Evolutionary conservation across 2,329 filamentous ascomycete species (phyloP), one percentile per base, ranked within the genome.

Genomic region (Calycina herbarum): DNA sequence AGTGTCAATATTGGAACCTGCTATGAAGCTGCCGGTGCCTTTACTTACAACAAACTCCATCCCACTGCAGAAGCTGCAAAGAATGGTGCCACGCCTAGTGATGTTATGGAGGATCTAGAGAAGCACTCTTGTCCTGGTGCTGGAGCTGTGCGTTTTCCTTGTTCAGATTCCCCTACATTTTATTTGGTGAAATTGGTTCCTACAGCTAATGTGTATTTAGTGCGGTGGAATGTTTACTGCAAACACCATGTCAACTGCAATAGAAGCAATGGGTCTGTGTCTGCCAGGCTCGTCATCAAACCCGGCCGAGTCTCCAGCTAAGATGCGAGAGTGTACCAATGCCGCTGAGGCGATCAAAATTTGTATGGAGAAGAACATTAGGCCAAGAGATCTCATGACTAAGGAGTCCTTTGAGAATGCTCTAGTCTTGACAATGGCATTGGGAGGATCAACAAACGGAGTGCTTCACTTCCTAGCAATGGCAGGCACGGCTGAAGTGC

Each of bases 1-100:
- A 85, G 87, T 29, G 89, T 97, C 82, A 97, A 97, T 78, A 92
- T 97, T 70, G 90, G 88, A 45, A 94, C 90, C 5, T 96, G 92
- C 76, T 95, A 94, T 76, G 94, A 97, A 78, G 93, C 92, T 0
- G 85, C 91, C 15, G 94, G 94, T 6, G 93, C 93, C 11, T 92
- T 90, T 76, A 82, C 86, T 38, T 97, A 96, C 77, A 87, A 90
- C 72, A 88, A 84, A 13, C 84, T 97, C 31, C 88, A 93, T 69
- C 89, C 92, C 3, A 86, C 89, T 65, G 87, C 85, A 59, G 78
- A 82, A 69, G 81, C 86, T 13, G 87, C 84, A 15, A 79, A 88
- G 64, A 84, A 85, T 2, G 86, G 88, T 59, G 89, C 90, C 68
- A 89, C 83, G 0, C 86, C 90, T 61, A 86, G 88, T 65, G 91